phyloP scores from a whole-genome alignment of 495 filamentous ascomycete species.

The Penicillium nucicola region DNA sequence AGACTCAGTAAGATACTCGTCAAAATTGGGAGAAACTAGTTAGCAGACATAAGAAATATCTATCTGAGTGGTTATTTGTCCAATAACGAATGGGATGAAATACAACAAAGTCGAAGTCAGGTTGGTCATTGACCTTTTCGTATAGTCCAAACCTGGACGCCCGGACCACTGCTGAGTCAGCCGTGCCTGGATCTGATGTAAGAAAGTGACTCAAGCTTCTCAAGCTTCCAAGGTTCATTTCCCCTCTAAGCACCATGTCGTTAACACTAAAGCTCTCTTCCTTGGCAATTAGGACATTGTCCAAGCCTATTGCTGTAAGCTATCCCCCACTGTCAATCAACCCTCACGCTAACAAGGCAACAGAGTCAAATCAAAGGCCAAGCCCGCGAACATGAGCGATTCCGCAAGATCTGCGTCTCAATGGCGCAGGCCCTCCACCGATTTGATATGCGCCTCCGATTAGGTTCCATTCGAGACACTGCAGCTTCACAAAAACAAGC shows the following conservation, averaged over 20 bases:
- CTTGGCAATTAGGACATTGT: constrained; percentile 63
- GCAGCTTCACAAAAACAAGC: constrained; percentile 56
- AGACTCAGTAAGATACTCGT: too few relatives aligned
- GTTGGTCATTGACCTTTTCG: too few relatives aligned
- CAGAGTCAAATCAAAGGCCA: constrained; percentile 93
- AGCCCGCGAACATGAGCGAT: constrained; percentile 90
- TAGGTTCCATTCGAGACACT: constrained; percentile 79
- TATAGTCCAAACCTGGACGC: too few relatives aligned
- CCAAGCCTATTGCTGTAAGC: constrained; percentile 70
- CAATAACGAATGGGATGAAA: too few relatives aligned
- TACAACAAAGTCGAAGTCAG: too few relatives aligned
- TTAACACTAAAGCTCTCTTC: constrained; percentile 69
- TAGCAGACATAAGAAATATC: too few relatives aligned
- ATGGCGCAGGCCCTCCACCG: constrained; percentile 88
- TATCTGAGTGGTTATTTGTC: too few relatives aligned
- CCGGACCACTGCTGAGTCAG: too few relatives aligned
- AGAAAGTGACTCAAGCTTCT: constrained; percentile 4
- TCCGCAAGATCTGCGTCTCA: constrained; percentile 67
- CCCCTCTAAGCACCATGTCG: constrained; percentile 31
- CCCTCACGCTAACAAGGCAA: constrained; percentile 37
- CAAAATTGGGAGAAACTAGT: too few relatives aligned
- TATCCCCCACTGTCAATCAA: constrained; percentile 14
- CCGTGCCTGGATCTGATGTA: background rate
- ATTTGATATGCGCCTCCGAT: constrained; percentile 87
- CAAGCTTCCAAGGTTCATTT: too few relatives aligned